These are phyloP conservation scores for Stenogyne calaminthoides DNA, from an alignment of 305 asterid genomes.

Conservation along the genomic window DNA sequence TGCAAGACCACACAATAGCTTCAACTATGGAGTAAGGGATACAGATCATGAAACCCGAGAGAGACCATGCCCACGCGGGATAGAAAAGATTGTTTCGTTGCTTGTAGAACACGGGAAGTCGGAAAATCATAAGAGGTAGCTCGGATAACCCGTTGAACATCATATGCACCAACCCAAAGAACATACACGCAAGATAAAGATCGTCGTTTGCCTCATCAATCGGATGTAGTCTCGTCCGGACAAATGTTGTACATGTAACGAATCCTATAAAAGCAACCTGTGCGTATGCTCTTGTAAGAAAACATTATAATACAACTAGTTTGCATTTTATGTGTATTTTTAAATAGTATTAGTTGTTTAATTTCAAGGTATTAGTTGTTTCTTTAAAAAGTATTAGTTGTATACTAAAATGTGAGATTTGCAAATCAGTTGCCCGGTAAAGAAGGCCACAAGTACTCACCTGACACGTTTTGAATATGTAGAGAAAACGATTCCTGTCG, in stretches of 20 bases:
- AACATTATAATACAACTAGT: no score
- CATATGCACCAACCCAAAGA: constrained; percentile 71
- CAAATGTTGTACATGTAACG: constrained; percentile 76
- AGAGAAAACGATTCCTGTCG: constrained; percentile 66
- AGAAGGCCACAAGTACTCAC: constrained; percentile 26
- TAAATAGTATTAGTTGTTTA: no score
- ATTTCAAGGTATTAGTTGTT: no score
- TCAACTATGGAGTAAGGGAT: constrained; percentile 83
- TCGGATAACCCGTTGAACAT: no score
- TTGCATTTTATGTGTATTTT: no score
- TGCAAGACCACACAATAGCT: constrained; percentile 74
- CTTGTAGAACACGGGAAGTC: constrained; percentile 90
- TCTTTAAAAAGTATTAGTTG: no score
- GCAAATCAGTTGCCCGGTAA: no score
- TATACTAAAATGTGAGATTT: no score
- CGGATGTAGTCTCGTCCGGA: constrained; percentile 71
- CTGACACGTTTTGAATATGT: constrained; percentile 80
- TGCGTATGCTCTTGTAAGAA: no score
- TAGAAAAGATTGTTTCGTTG: constrained; percentile 83
- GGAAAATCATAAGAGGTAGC: no score
- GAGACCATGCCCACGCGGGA: constrained; percentile 94
- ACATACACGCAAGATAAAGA: constrained; percentile 72
- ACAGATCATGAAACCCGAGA: constrained; percentile 72
- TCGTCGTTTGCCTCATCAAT: constrained; percentile 59
- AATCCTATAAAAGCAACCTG: constrained; percentile 67